Base-by-base conservation (phyloP, 176 grass and related monocot species). In the Pontederia crassipes region DNA sequence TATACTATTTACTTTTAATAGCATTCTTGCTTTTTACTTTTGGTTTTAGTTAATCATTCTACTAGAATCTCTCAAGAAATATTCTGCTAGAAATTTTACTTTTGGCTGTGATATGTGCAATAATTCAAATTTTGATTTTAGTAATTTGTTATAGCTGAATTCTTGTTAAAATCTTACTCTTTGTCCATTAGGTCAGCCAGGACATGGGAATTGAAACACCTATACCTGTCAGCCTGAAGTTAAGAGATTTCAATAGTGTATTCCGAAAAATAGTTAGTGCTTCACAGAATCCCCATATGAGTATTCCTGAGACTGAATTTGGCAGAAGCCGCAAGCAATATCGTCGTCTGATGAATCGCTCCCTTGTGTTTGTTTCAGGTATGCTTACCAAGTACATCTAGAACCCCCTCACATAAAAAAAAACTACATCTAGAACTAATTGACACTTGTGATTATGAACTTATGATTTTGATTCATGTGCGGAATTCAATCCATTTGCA, bases 311-410 rank as follows among this genome's bases (percentile, higher is more conserved):
- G 79, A 98, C 93, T 24, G 93, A 92, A 73, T 74, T 76, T 77
- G 88, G 88, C 40, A 98, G 88, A 75, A 83, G 80, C 64, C 93
- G 93, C 72, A 79, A 86, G 71, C 87, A 92, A 40, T 92, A 98
- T 52, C 93, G 84, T 8, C 93, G 78, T 52, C 73, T 98, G 73
- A 51, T 98, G 47, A 92, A 92, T 65, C 81, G 77, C 49, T 98
- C 88, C 17, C 88, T 98, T 45, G 81, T 98, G 93, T 84, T 83
- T 72, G 93, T 83, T 64, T 98, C 93, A 81, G 93, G 93, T 83
- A 81, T 8, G 69, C 45, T 28, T 68, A 59, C 4, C 8, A 48
- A 10, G n/a, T 32, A 53, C 48, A 20, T 70, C 62, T 75, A 28
- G 11, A 35, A 24, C 20, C 20, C 20, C 20, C 20, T 24, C 20